A percentile compares a stretch with the other conserved stretches of the same genome.
phyloP scores from a whole-genome alignment of 2,329 filamentous ascomycete genomes.

The Sporothrix brunneoviolacea region DNA sequence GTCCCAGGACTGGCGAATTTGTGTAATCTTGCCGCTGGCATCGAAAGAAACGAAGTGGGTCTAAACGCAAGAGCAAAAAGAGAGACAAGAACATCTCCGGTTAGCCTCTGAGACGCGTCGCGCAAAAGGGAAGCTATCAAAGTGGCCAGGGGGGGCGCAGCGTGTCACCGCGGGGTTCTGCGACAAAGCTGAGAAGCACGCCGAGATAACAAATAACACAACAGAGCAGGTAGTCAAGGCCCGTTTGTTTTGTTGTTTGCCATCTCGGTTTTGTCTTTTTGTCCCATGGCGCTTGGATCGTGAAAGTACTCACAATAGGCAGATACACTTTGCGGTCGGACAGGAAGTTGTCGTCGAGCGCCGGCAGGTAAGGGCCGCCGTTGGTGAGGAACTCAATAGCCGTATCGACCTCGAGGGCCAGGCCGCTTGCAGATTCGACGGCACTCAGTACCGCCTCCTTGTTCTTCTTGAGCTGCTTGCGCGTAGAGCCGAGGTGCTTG shows the following conservation, averaged over 20 bases:
- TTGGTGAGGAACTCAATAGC: slow-evolving; percentile 72
- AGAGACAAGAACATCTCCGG: neutral
- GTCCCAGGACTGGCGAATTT: slow-evolving; percentile 91
- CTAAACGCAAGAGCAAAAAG: slow-evolving; percentile 34
- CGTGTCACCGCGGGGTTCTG: neutral
- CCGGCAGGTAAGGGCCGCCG: slow-evolving; percentile 81
- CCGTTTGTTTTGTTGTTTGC: no score
- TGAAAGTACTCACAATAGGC: slow-evolving; percentile 61
- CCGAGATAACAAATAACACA: no score
- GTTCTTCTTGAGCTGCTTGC: slow-evolving; percentile 74
- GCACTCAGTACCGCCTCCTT: slow-evolving; percentile 67
- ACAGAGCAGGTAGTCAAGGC: no score
- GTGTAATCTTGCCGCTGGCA: slow-evolving; percentile 66
- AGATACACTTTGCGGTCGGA: slow-evolving; percentile 73
- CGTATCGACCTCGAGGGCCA: slow-evolving; percentile 75
- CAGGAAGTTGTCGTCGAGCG: slow-evolving; percentile 90
- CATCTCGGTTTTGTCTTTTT: no score
- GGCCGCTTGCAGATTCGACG: slow-evolving; percentile 62
- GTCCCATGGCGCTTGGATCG: no score
- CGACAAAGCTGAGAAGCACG: neutral
- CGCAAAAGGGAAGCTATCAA: neutral
- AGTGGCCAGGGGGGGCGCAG: neutral
- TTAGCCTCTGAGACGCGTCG: slow-evolving; percentile 11
- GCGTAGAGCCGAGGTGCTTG: slow-evolving; percentile 69
- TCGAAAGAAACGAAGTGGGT: slow-evolving; percentile 86